Base-by-base conservation (phyloP, 2,329 filamentous ascomycete species). In the Ascochyta fabae region DNA sequence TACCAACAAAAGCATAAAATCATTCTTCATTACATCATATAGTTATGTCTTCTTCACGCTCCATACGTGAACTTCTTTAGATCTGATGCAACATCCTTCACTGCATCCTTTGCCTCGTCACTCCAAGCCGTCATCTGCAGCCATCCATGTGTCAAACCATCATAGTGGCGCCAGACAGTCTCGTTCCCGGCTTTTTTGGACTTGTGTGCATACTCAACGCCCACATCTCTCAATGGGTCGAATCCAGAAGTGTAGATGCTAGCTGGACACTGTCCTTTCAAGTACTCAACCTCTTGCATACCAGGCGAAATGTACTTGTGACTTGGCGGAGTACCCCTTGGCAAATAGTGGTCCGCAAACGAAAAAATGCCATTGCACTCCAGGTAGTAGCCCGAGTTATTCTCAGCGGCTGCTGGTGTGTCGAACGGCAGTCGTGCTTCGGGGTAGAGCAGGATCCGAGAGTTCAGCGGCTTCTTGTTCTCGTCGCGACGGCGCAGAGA, bases 381-480 rank as follows among this genome's bases (percentile, higher is more conserved):
- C 15, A 47, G 24, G 19, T 47, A 47, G 12, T 39, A 47, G 8
- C 33, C 44, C 4, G 33, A 27, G 24, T 47, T 36, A 13, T 45
- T 45, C 42, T 45, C 42, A 2, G 4, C 42, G 1, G 42, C 42
- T n/a, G 31, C 31, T 12, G 42, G 42, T 6, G 42, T 45, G 22
- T 62, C 51, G 39, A 62, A 58, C 1, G 57, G 54, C 15, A 56
- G 45, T 3, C 70, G 50, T 1, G 74, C 67, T 51, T 75, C 72
- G 5, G 73, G 75, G 56, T 75, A 77, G 5, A 76, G 56, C 26
- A 75, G 51, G 10, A 77, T 65, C 55, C 75, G 69, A 2, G 62
- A 72, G 9, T 61, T 58, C 39, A 75, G 39, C 3, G 57, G 53
- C 43, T 60, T 61, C 39, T 68, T 63, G 12, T 59, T 61, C 12